Evolutionary conservation across 2,329 filamentous ascomycete species (phyloP).

Genomic region (Aspergillus sp.): DNA sequence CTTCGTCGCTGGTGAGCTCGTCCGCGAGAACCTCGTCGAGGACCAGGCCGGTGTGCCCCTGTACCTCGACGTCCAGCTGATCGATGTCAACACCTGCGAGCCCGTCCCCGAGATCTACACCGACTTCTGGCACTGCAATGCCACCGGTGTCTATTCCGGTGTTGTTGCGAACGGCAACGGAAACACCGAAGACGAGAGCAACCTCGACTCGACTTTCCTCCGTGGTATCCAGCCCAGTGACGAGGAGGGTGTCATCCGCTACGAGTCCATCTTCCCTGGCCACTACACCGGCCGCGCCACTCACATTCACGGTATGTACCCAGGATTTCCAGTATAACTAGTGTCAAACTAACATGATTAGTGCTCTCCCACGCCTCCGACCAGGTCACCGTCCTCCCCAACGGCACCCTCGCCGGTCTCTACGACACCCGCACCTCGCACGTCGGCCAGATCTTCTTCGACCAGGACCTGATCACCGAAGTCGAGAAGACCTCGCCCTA

Average conservation of each 20-base stretch:
- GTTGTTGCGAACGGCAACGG: conserved; percentile 39
- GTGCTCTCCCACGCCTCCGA: conserved; percentile 34
- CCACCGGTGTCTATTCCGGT: conserved; percentile 43
- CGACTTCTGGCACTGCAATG: conserved; percentile 45
- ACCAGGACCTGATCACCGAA: conserved; percentile 56
- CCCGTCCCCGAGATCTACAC: conserved; percentile 37
- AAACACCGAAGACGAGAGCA: conserved; percentile 36
- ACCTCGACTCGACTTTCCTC: conserved; percentile 46
- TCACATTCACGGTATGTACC: not conserved
- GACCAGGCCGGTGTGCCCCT: conserved; percentile 38
- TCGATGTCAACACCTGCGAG: conserved; percentile 45
- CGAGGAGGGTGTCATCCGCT: conserved; percentile 42
- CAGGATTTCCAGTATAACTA: too few species aligned
- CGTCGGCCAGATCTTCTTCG: conserved; percentile 65
- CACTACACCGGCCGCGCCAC: conserved; percentile 41
- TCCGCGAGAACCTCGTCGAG: conserved; percentile 34
- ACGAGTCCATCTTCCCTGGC: conserved; percentile 47
- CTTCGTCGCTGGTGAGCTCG: conserved; percentile 45
- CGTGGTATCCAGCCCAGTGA: conserved; percentile 49
- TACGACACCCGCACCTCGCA: conserved; percentile 51
- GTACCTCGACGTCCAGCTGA: conserved; percentile 42
- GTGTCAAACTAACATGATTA: not conserved
- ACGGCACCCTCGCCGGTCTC: conserved; percentile 53
- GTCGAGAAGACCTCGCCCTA: conserved; percentile 42
- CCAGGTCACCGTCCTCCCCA: conserved; percentile 36